Conservation (phyloP, 441 rosid species). For the Eruca vesicaria region DNA sequence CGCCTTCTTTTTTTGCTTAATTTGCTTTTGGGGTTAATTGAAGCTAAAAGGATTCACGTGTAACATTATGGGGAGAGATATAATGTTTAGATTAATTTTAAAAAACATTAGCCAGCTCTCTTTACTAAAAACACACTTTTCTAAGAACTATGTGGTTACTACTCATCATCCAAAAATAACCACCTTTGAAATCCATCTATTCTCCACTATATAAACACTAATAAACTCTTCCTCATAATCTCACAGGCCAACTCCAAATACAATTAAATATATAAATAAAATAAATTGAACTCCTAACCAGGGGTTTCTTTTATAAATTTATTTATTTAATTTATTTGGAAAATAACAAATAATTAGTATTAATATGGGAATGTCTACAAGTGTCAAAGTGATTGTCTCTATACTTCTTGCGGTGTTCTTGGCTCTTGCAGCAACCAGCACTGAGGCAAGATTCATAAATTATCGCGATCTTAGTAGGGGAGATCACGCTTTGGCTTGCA, state of each 20-base stretch:
- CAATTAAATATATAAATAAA: neutral
- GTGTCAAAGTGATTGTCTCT: neutral
- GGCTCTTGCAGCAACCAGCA: slow-evolving; percentile 8
- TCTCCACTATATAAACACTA: slow-evolving; percentile 23
- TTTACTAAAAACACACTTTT: neutral
- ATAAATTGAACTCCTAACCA: neutral
- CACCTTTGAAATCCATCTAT: neutral
- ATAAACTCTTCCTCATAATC: neutral
- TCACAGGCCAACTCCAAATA: neutral
- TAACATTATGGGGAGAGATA: too few species aligned
- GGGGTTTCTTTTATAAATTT: neutral
- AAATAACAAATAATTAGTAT: neutral
- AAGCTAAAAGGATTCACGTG: too few species aligned
- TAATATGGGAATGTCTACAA: slow-evolving; percentile 28
- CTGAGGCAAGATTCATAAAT: neutral
- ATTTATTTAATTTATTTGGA: slow-evolving; percentile 7
- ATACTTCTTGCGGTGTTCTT: slow-evolving; percentile 2
- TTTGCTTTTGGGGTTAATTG: too few species aligned
- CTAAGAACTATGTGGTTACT: neutral
- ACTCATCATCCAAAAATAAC: slow-evolving; percentile 6
- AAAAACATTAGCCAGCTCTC: neutral
- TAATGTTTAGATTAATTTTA: neutral
- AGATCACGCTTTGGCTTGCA: neutral
- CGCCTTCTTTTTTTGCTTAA: too few species aligned
- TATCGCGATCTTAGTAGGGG: neutral